Evolutionary conservation across 345 rosid species (phyloP).

Genomic region (Boechera divaricarpa): DNA sequence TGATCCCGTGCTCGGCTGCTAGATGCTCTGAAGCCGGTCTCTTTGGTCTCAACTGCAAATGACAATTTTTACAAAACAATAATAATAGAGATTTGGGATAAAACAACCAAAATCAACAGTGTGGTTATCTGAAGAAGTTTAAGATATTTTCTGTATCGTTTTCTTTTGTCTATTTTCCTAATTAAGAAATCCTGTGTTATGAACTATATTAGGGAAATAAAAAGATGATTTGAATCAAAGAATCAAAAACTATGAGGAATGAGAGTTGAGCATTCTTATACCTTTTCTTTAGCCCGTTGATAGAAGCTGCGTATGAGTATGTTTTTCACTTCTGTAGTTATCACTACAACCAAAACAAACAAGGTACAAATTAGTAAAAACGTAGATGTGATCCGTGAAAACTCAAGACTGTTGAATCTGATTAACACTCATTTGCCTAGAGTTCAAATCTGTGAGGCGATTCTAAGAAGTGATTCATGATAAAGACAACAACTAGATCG

Average conservation of each 20-base stretch:
- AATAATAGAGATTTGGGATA: not conserved
- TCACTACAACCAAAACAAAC: conserved; percentile 54
- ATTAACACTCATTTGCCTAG: not conserved
- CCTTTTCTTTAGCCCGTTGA: conserved; percentile 80
- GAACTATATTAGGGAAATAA: not conserved
- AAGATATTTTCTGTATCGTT: not conserved
- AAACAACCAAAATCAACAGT: not conserved
- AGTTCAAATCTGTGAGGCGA: no score
- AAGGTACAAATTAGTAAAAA: not conserved
- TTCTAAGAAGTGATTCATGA: not conserved
- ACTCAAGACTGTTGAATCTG: not conserved
- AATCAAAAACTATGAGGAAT: not conserved
- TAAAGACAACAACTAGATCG: not conserved
- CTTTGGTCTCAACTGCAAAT: conserved; percentile 73
- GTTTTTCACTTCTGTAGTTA: conserved; percentile 59
- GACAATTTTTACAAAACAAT: not conserved
- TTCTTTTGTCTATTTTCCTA: not conserved
- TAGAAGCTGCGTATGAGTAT: conserved; percentile 79
- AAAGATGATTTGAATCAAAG: not conserved
- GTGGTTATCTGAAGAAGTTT: not conserved
- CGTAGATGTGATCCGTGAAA: not conserved
- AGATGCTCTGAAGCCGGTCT: conserved; percentile 76
- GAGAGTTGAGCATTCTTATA: conserved; percentile 1
- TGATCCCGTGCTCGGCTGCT: conserved; percentile 72
- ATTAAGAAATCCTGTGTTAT: not conserved